Conservation (phyloP, 2,329 filamentous ascomycete species). For the Ramularia endophylla region DNA sequence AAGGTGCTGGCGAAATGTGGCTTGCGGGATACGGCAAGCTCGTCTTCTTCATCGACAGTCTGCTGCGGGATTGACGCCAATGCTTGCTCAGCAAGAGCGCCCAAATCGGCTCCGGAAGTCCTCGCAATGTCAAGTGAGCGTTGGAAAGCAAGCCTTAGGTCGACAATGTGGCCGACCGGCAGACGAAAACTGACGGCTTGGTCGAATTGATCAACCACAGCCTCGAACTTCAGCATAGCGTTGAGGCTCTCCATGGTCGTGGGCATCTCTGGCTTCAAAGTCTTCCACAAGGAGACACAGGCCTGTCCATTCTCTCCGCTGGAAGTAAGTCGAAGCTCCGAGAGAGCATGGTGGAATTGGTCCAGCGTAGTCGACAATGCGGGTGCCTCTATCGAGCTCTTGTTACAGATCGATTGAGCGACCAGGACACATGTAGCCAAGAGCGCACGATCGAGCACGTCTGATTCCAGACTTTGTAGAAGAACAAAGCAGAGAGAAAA, state of each 20-base stretch:
- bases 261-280: conserved; percentile 58
- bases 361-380: not conserved
- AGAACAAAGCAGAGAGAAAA: conserved; percentile 12
- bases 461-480: conserved; percentile 6
- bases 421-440: conserved; percentile 13
- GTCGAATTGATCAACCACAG: conserved; percentile 43
- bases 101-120: conserved; percentile 10
- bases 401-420: conserved; percentile 7
- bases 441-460: conserved; percentile 10
- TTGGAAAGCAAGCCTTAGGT: conserved; percentile 22
- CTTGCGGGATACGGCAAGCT: conserved; percentile 7
- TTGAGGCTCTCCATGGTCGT: conserved; percentile 33
- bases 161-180: conserved; percentile 20
- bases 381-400: not conserved
- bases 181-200: conserved; percentile 17
- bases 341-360: not conserved
- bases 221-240: conserved; percentile 38
- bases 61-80: conserved; percentile 10
- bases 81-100: conserved; percentile 15
- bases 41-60: conserved; percentile 5
- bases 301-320: conserved; percentile 13
- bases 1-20: conserved; percentile 45
- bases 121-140: conserved; percentile 17
- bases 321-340: conserved; percentile 4
- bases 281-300: conserved; percentile 46